Evolutionary conservation across 139 green algal genomes (phyloP).

Genomic region (Volvox africanus): DNA sequence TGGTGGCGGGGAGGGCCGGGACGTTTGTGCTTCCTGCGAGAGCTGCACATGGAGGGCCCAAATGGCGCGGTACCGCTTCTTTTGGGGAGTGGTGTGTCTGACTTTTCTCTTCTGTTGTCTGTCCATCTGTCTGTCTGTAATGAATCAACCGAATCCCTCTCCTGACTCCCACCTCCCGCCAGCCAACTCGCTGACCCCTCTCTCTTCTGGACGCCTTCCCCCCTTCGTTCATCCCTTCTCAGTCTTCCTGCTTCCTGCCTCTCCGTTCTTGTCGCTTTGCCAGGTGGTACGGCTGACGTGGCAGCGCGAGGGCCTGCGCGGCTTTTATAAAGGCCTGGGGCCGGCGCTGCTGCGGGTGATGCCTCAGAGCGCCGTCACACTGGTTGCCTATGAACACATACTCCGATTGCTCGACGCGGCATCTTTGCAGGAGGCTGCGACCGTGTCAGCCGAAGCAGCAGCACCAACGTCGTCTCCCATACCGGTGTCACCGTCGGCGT

Average conservation of each 20-base stretch:
- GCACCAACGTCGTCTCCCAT: neutral
- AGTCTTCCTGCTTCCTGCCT: neutral
- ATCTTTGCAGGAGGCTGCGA: neutral
- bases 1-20: neutral
- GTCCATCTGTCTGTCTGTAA: too few species aligned
- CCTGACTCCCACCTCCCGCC: too few species aligned
- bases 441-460: neutral
- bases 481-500: too few species aligned
- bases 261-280: neutral
- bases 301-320: constrained; percentile 81
- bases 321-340: constrained; percentile 92
- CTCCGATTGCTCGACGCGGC: constrained; percentile 59
- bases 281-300: constrained; percentile 67
- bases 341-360: constrained; percentile 86
- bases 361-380: constrained; percentile 94
- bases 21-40: neutral
- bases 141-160: too few species aligned
- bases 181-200: too few species aligned
- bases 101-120: neutral
- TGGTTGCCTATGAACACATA: constrained; percentile 93
- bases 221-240: neutral
- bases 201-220: neutral
- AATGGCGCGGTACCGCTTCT: neutral
- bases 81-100: too few species aligned
- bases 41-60: neutral